Conservation (phyloP, 768 basidiomycete genomes). For the Lanmaoa rubissima region DNA sequence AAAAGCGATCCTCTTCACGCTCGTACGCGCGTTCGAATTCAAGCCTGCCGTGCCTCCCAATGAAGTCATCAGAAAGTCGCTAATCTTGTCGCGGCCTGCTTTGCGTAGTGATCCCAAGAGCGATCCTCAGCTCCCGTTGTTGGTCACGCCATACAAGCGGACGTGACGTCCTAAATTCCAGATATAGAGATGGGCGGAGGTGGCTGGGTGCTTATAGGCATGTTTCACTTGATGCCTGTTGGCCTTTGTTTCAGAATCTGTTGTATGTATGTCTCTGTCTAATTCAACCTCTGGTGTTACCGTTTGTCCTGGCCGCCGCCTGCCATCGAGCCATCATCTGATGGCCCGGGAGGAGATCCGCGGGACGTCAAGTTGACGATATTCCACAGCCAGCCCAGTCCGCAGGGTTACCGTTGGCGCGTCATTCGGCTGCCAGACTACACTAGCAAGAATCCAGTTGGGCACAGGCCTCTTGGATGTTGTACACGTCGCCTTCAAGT, state of each 20-base stretch:
- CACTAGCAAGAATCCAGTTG: too few species aligned
- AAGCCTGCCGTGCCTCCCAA: slow-evolving; percentile 4
- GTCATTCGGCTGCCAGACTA: too few species aligned
- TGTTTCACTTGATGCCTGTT: neutral
- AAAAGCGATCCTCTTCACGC: slow-evolving; percentile 7
- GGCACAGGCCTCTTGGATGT: too few species aligned
- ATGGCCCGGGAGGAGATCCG: too few species aligned
- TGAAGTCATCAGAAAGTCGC: neutral
- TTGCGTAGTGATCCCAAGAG: slow-evolving; percentile 3
- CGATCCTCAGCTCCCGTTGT: slow-evolving; percentile 7
- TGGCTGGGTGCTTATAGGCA: too few species aligned
- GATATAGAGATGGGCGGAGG: neutral
- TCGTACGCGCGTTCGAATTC: slow-evolving; percentile 13
- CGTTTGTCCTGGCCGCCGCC: too few species aligned
- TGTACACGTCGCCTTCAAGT: too few species aligned
- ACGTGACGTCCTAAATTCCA: neutral
- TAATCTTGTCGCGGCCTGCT: neutral
- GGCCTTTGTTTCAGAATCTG: too few species aligned
- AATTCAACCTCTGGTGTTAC: neutral
- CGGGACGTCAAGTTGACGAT: too few species aligned
- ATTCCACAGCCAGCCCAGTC: too few species aligned
- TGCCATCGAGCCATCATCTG: too few species aligned
- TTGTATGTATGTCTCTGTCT: neutral
- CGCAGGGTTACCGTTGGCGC: too few species aligned
- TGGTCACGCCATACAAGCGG: slow-evolving; percentile 5